Evolutionary conservation across 208 protist species (phyloP).

Genomic region (Acanthamoeba quina): DNA sequence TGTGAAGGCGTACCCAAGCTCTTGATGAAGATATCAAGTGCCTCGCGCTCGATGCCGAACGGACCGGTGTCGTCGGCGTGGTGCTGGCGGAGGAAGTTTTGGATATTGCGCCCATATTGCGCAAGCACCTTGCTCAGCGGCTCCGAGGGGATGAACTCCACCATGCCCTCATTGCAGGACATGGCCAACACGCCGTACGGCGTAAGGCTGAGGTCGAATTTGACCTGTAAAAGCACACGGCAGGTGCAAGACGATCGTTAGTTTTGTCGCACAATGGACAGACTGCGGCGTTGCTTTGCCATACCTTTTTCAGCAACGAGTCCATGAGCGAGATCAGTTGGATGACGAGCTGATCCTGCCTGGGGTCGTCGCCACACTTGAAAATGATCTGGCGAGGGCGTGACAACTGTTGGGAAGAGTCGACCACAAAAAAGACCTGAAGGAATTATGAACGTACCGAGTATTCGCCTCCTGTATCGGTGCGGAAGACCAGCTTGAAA

Average conservation of each 20-base stretch:
- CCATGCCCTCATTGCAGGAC: slow-evolving; percentile 86
- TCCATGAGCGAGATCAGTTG: slow-evolving; percentile 95
- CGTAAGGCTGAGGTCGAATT: slow-evolving; percentile 95
- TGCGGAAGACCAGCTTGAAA: slow-evolving; percentile 45
- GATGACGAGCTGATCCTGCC: slow-evolving; percentile 98
- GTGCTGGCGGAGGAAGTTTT: slow-evolving; percentile 83
- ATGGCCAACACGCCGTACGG: slow-evolving; percentile 95
- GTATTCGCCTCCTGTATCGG: slow-evolving; percentile 24
- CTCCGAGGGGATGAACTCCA: slow-evolving; percentile 79
- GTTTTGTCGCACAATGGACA: no score
- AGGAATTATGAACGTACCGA: background rate
- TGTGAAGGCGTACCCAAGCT: slow-evolving; percentile 90
- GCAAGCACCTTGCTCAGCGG: slow-evolving; percentile 77
- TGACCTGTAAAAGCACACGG: slow-evolving; percentile 77
- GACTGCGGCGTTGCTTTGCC: background rate
- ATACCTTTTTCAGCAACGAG: slow-evolving; percentile 91
- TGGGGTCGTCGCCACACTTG: slow-evolving; percentile 96
- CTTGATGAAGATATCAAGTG: slow-evolving; percentile 96
- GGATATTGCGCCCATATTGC: slow-evolving; percentile 82
- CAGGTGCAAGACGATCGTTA: no score
- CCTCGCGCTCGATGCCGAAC: slow-evolving; percentile 81
- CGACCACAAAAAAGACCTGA: background rate
- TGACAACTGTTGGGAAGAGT: background rate
- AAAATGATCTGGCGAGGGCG: slow-evolving; percentile 90
- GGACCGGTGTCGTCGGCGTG: slow-evolving; percentile 89